Conservation (phyloP, 305 asterid species). For the Rubia tinctorum region DNA sequence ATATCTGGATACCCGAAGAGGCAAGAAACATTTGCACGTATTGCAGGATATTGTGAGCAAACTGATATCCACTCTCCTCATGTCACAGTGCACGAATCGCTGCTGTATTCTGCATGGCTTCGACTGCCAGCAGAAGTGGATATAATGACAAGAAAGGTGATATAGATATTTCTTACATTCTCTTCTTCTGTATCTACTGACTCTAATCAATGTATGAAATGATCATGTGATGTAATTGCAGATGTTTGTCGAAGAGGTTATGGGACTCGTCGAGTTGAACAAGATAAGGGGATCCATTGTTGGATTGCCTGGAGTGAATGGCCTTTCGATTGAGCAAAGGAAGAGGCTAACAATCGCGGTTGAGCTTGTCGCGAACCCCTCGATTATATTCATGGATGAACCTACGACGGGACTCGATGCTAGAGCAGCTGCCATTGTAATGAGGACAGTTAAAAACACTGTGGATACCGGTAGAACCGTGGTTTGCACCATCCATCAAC, state of each 20-base stretch:
- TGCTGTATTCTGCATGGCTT: constrained; percentile 65
- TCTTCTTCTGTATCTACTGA: not conserved
- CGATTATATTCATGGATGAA: constrained; percentile 30
- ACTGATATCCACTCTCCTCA: constrained; percentile 75
- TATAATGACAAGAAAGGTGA: constrained; percentile 48
- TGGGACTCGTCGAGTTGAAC: constrained; percentile 31
- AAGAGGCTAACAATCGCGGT: constrained; percentile 33
- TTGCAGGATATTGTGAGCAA: constrained; percentile 77
- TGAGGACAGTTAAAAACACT: constrained; percentile 20
- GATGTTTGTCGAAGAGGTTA: constrained; percentile 45
- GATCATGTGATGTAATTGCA: not conserved
- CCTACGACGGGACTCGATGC: constrained; percentile 32
- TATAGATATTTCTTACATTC: not conserved
- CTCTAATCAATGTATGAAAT: not conserved
- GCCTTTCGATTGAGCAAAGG: constrained; percentile 32
- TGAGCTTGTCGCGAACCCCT: constrained; percentile 33
- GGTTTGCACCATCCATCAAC: constrained; percentile 28
- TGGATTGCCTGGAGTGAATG: constrained; percentile 30
- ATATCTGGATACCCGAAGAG: constrained; percentile 68
- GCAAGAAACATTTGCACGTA: constrained; percentile 63
- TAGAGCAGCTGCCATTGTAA: constrained; percentile 22
- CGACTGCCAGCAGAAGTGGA: constrained; percentile 49
- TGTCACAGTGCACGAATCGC: constrained; percentile 61
- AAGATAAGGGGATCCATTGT: constrained; percentile 24
- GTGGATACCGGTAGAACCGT: constrained; percentile 21